Base-by-base conservation (phyloP, 352 stramenopile genomes). In the Phytophthora litchii region DNA sequence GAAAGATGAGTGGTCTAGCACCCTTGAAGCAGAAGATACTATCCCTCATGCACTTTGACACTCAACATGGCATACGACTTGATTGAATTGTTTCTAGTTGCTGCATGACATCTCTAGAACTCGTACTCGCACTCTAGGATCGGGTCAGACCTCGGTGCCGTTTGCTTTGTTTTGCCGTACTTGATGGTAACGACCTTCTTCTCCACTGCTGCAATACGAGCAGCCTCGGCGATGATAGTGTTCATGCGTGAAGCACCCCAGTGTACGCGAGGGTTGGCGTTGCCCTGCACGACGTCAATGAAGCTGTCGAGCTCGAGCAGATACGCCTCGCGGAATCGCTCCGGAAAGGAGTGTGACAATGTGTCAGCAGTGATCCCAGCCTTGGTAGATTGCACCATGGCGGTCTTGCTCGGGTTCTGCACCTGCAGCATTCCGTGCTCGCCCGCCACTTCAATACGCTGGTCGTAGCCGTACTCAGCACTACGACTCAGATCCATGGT, bases 381-480 rank as follows among this genome's bases (percentile, higher is more conserved):
- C 13, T 51, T 67, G 14, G 69, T 82, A 13, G 78, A 83, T 35
- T 72, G 62, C 19, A 94, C 70, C 31, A 86, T 67, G 0, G 73
- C 67, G 25, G 80, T 92, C 58, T 85, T 83, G 14, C 69, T 60
- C 17, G 82, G 68, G 54, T 97, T 97, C 7, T 79, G 60, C 21
- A 89, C 80, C 29, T 92, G 78, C 8, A 91, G 56, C 80, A 91
- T 89, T 25, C 86, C 86, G 32, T 57, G 37, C 51, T 88, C 80
- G 2, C 89, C 89, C 42, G 86, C 83, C 13, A 98, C 75, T 71
- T 98, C 92, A 54, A 94, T 87, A 36, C 92, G 85, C 64, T 98
- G 92, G 74, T 98, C 92, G 64, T 98, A 98, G 32, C 92, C 92
- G 56, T 97, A 97, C 38, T 80, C 74, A 3, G 91, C 83, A 43